Conservation (phyloP, 805 yeast genomes). For the Kazachstania kunashirensis region DNA sequence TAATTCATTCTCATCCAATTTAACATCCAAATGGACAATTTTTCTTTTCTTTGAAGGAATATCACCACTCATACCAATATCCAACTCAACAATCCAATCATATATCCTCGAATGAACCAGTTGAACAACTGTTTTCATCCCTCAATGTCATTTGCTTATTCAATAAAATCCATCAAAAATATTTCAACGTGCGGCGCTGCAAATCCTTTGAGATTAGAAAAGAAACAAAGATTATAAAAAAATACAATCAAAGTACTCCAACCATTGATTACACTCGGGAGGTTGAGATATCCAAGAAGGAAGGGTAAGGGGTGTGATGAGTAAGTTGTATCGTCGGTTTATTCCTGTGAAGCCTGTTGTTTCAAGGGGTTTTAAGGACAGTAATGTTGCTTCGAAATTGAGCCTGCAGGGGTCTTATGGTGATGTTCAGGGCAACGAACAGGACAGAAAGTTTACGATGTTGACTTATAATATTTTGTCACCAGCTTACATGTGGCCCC, state of each 20-base stretch:
- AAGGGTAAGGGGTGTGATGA: neutral
- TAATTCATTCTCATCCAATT: neutral
- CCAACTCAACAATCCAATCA: neutral
- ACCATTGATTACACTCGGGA: no score
- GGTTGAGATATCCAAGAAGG: no score
- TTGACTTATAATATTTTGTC: constrained; percentile 40
- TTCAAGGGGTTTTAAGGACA: neutral
- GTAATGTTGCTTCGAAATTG: no score
- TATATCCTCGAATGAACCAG: neutral
- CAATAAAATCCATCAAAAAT: neutral
- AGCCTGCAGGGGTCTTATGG: no score
- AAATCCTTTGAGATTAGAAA: neutral
- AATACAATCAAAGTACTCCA: no score
- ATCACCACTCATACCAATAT: neutral
- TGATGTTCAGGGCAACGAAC: no score
- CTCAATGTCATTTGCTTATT: neutral
- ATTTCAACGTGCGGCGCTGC: neutral
- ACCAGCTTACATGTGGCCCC: constrained; percentile 52
- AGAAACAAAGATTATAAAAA: neutral
- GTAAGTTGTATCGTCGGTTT: constrained; percentile 4
- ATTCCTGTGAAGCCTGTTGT: constrained; percentile 4
- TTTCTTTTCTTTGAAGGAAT: neutral
- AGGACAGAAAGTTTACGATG: constrained; percentile 21
- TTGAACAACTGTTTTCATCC: neutral
- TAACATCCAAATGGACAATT: neutral